Evolutionary conservation across 2,329 filamentous ascomycete species (phyloP), one percentile per base, ranked within the genome.

Genomic region (Chalara sp.): DNA sequence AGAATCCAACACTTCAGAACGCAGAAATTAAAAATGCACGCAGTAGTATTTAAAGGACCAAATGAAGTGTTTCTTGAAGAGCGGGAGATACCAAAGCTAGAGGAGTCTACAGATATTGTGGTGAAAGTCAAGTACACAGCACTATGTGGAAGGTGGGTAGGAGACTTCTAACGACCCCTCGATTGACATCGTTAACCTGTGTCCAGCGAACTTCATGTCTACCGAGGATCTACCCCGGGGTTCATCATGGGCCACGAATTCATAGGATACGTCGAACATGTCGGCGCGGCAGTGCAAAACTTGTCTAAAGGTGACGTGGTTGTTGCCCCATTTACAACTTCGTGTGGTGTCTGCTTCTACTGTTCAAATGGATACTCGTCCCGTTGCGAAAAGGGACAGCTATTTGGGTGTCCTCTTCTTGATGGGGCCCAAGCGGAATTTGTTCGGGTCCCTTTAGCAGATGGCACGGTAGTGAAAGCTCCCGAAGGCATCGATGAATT

Each of bases 291-390:
- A 4, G 87, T 95, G 45, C 83, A 79, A 62, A 80, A 75, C 0
- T 73, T 95, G 56, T 72, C 80, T 55, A 72, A 84, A 46, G 89
- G 89, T 7, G 89, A 95, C 67, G 80, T 80, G 58, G 74, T 95
- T 33, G 88, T 95, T 13, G 79, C 83, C 11, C 88, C 90, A 0
- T 95, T 95, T 67, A 95, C 89, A 13, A 74, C 78, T 33, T 89
- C 85, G n/a, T 91, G 87, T 83, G 86, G 70, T 56, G 76, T 66
- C 35, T 95, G 90, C 69, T 95, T 92, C 70, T 96, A 93, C 71
- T 95, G 90, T 73, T 78, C 77, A 51, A 79, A 81, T 54, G 84
- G 83, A 10, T 84, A 79, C 68, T 87, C 88, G 0, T 89, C 87
- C 6, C 82, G 89, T 50, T 96, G 90, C 68, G 76, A 77, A n/a